phyloP scores from a whole-genome alignment of 257 asterid species.

The Solanum pinnatisectum region DNA sequence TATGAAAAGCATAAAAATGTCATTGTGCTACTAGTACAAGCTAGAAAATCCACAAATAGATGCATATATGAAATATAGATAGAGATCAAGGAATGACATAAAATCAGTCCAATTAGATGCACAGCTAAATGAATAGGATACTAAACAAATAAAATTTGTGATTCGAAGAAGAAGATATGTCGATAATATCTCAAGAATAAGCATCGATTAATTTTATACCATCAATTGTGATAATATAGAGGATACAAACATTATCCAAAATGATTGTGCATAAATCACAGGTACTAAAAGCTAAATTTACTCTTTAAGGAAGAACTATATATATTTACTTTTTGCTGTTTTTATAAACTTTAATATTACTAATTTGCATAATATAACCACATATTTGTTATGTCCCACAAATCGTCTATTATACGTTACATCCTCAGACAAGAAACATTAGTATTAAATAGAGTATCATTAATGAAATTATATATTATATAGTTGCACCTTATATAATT shows the following conservation, averaged over 20 bases:
- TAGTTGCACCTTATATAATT: background rate
- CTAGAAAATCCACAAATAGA: background rate
- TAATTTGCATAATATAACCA: background rate
- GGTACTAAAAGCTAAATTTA: background rate
- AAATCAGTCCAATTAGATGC: background rate
- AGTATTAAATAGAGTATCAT: background rate
- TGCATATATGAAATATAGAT: background rate
- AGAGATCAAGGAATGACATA: background rate
- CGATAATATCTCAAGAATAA: background rate
- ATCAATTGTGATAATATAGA: background rate
- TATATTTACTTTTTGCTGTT: background rate
- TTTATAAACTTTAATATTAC: background rate
- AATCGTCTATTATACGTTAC: background rate
- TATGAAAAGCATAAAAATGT: too few relatives aligned
- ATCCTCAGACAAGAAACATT: background rate
- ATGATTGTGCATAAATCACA: background rate
- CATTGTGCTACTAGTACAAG: accelerated
- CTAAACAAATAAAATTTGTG: background rate
- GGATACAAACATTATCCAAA: background rate
- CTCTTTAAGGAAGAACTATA: background rate
- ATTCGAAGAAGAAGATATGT: background rate
- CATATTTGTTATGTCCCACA: background rate
- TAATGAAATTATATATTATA: background rate
- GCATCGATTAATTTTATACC: background rate
- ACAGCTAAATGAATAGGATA: background rate